phyloP scores from a whole-genome alignment of 106 monocot genomes.

The Apostasia ramifera region DNA sequence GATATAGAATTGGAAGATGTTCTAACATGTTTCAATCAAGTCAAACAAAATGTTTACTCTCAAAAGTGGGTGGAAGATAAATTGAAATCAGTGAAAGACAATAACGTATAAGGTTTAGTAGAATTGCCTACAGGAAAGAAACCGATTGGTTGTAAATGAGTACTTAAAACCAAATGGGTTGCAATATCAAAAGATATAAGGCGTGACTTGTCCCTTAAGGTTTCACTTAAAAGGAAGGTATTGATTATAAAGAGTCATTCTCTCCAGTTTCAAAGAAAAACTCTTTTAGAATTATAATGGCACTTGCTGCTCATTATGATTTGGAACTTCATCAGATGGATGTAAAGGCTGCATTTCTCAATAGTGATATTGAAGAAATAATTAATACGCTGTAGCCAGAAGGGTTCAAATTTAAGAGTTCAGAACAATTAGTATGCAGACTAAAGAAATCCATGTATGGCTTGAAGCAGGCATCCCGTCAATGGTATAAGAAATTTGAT shows the following conservation, averaged over 20 bases:
- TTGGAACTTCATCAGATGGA: slow-evolving; percentile 6
- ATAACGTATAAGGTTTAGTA: background rate
- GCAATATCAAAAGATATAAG: slow-evolving; percentile 1
- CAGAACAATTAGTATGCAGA: too few relatives aligned
- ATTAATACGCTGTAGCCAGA: too few relatives aligned
- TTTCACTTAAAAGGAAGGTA: background rate
- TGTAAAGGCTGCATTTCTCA: slow-evolving; percentile 3
- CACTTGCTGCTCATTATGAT: background rate
- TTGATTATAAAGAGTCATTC: slow-evolving; percentile 1
- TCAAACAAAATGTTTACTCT: background rate
- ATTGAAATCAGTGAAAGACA: background rate
- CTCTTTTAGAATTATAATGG: slow-evolving; percentile 1
- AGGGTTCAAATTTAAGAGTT: too few relatives aligned
- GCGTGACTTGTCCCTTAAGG: slow-evolving; percentile 2
- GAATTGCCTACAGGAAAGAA: background rate
- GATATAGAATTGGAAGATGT: background rate
- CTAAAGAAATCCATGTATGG: too few relatives aligned
- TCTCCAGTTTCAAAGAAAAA: slow-evolving; percentile 4
- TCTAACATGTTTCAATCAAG: background rate
- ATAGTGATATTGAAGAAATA: background rate
- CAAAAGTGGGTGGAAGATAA: background rate
- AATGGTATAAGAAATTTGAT: too few relatives aligned
- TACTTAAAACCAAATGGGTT: background rate
- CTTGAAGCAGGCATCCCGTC: too few relatives aligned
- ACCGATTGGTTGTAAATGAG: slow-evolving; percentile 3